These are phyloP conservation scores for Microdochium nivale DNA, from an alignment of 2,329 filamentous ascomycete species.

Conservation along the genomic window DNA sequence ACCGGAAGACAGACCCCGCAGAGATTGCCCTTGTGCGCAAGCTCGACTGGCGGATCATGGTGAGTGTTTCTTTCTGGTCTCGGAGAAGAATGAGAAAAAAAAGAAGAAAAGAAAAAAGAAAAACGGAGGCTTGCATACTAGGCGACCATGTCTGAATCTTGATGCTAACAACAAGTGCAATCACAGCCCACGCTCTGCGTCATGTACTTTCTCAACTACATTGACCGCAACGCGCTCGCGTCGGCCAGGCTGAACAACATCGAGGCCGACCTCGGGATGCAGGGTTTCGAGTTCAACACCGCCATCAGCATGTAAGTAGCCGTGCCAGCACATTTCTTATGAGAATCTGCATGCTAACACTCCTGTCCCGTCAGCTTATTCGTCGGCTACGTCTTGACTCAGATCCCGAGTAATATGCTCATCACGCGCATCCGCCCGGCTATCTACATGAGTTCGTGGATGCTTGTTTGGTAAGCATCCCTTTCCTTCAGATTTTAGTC, in stretches of 20 bases:
- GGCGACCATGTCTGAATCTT: no score
- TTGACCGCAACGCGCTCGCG: slow-evolving; percentile 37
- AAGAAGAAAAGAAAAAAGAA: no score
- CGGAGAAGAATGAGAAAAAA: neutral
- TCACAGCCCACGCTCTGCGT: slow-evolving; percentile 22
- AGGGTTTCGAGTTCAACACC: slow-evolving; percentile 27
- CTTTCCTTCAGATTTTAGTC: no score
- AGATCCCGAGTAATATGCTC: slow-evolving; percentile 32
- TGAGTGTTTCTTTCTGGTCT: slow-evolving; percentile 2
- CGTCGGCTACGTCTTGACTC: slow-evolving; percentile 31
- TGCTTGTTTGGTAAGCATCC: slow-evolving; percentile 32
- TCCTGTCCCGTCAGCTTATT: neutral
- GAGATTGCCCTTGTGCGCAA: slow-evolving; percentile 27
- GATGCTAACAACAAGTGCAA: neutral
- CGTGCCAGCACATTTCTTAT: no score
- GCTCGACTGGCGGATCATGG: slow-evolving; percentile 24
- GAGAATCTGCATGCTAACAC: no score
- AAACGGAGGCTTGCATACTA: no score
- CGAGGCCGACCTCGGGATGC: slow-evolving; percentile 27
- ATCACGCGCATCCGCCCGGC: slow-evolving; percentile 30
- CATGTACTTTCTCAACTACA: slow-evolving; percentile 20
- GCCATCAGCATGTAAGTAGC: slow-evolving; percentile 15
- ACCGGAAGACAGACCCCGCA: slow-evolving; percentile 21
- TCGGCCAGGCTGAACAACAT: slow-evolving; percentile 31
- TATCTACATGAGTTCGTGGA: slow-evolving; percentile 31